Conservation (phyloP, 1,139 yeast genomes). For the Chernovozyma sophiae-reginae region DNA sequence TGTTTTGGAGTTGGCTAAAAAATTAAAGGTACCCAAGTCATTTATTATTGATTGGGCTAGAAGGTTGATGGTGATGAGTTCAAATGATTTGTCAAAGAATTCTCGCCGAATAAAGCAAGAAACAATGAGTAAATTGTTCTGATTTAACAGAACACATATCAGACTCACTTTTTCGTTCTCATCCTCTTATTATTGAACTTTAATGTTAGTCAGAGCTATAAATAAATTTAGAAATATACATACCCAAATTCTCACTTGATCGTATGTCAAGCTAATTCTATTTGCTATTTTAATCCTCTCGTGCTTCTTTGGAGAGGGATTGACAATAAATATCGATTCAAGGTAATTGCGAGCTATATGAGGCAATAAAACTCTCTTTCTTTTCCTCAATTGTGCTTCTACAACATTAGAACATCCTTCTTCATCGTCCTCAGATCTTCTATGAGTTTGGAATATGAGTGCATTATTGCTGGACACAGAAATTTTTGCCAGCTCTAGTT, state of each 20-base stretch:
- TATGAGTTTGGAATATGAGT: not conserved
- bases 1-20: slow-evolving; percentile 12
- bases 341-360: not conserved
- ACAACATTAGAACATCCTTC: not conserved
- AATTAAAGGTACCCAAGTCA: slow-evolving; percentile 9
- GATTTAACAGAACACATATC: not conserved
- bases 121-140: not conserved
- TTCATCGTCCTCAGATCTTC: not conserved
- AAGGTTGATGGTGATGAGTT: slow-evolving; percentile 1
- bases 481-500: not conserved
- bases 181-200: slow-evolving; percentile 28
- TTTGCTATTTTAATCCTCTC: slow-evolving; percentile 26
- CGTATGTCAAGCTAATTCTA: slow-evolving; percentile 20
- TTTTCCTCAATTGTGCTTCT: not conserved
- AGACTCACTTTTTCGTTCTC: slow-evolving; percentile 14
- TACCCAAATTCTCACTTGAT: slow-evolving; percentile 33
- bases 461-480: not conserved
- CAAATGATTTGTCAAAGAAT: not conserved
- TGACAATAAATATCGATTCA: not conserved
- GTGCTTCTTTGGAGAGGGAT: slow-evolving; percentile 19
- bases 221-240: slow-evolving; percentile 8
- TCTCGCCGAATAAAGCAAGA: not conserved
- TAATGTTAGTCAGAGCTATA: slow-evolving; percentile 7
- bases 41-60: slow-evolving; percentile 8
- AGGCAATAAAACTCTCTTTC: not conserved